Evolutionary conservation across 305 asterid genomes (phyloP).

Genomic region (Plantago coronopus): DNA sequence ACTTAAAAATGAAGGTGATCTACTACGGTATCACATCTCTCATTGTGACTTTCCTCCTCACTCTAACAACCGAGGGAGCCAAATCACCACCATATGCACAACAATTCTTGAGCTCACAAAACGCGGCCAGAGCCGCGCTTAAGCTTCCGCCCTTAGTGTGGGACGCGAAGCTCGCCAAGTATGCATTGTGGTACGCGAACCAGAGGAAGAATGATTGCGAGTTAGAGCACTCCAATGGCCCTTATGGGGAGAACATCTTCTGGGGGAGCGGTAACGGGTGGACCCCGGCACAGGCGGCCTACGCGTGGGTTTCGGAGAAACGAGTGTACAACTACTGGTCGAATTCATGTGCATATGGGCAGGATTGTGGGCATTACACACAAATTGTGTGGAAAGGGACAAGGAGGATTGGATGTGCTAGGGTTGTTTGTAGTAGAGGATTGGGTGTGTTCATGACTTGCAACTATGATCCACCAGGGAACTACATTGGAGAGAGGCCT

Average conservation of each 20-base stretch:
- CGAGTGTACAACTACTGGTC: slow-evolving; percentile 45
- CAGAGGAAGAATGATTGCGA: slow-evolving; percentile 33
- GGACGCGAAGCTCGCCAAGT: slow-evolving; percentile 40
- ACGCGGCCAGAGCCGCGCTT: slow-evolving; percentile 50
- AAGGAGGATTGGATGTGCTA: slow-evolving; percentile 56
- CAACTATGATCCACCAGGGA: slow-evolving; percentile 87
- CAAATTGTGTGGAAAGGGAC: slow-evolving; percentile 74
- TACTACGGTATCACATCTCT: slow-evolving; percentile 2
- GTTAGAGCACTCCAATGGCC: slow-evolving; percentile 37
- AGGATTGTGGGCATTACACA: slow-evolving; percentile 73
- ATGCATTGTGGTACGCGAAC: slow-evolving; percentile 48
- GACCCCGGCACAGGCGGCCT: slow-evolving; percentile 63
- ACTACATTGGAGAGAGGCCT: slow-evolving; percentile 73
- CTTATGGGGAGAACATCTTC: slow-evolving; percentile 44
- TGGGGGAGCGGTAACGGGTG: slow-evolving; percentile 57
- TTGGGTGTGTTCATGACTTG: slow-evolving; percentile 72
- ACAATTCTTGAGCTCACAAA: slow-evolving; percentile 53
- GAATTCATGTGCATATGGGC: slow-evolving; percentile 50
- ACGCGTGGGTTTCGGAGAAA: slow-evolving; percentile 62
- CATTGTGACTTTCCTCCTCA: slow-evolving; percentile 19
- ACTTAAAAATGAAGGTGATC: slow-evolving; percentile 23
- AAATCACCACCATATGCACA: slow-evolving; percentile 14
- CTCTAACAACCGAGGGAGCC: slow-evolving; percentile 18
- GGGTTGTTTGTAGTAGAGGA: slow-evolving; percentile 43
- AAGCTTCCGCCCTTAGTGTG: slow-evolving; percentile 44